Percentiles rank a stretch among this genome's conserved stretches.
These are phyloP conservation scores for Salmacisia buchloeana DNA, from an alignment of 1,284 basidiomycete genomes.

Conservation along the genomic window DNA sequence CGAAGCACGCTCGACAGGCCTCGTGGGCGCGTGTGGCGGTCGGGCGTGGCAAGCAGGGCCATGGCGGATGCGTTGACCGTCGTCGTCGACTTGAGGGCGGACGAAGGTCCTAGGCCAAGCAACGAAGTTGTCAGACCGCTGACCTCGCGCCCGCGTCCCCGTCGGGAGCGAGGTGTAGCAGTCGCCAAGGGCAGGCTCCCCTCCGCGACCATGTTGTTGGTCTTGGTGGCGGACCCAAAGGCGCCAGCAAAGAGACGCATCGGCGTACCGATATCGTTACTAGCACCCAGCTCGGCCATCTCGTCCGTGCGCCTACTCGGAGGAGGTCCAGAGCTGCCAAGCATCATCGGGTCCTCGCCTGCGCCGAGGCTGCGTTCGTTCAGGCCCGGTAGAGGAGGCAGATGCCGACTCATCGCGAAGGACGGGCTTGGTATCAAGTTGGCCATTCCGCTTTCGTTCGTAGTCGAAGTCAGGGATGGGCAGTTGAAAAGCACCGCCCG, in stretches of 20 bases:
- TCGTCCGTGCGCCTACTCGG: not conserved
- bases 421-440: not conserved
- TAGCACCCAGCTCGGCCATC: not conserved
- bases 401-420: not conserved
- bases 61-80: too few relatives aligned
- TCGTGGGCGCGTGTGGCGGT: not conserved
- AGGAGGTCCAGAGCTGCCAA: not conserved
- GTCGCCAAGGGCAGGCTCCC: not conserved
- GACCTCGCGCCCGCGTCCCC: not conserved
- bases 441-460: not conserved
- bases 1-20: slow-evolving; percentile 2
- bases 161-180: not conserved
- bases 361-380: not conserved
- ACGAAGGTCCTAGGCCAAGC: not conserved
- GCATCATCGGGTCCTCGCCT: slow-evolving; percentile 6
- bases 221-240: too few relatives aligned
- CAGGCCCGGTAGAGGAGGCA: not conserved
- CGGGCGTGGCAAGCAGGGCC: not conserved
- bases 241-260: slow-evolving; percentile 5
- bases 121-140: not conserved
- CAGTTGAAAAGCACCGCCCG: not conserved
- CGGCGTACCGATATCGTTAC: not conserved
- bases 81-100: too few relatives aligned
- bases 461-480: not conserved
- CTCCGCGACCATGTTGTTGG: too few relatives aligned